These are phyloP conservation scores for Opeltia flavorubescens DNA, from an alignment of 495 filamentous ascomycete species.

Conservation along the genomic window DNA sequence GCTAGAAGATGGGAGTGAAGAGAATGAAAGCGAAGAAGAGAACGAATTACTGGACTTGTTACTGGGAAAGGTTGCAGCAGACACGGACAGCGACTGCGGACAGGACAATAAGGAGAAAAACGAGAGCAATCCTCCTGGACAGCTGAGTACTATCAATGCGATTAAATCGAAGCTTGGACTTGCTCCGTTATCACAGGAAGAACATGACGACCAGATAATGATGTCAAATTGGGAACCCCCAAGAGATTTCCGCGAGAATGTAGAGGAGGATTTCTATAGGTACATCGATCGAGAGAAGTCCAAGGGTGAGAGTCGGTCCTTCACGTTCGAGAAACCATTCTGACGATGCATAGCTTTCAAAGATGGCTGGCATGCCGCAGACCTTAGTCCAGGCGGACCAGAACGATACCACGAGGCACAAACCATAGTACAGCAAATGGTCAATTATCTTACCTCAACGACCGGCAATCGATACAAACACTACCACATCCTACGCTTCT, in stretches of 20 bases:
- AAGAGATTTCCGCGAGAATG: not conserved
- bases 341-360: slow-evolving; percentile 23
- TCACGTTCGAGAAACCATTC: not conserved
- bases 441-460: not conserved
- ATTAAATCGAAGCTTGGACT: not conserved
- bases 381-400: slow-evolving; percentile 26
- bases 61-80: not conserved
- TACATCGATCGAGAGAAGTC: slow-evolving; percentile 24
- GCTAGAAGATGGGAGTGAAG: slow-evolving; percentile 11
- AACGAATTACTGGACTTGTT: not conserved
- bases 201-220: slow-evolving; percentile 3
- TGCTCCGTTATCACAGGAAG: not conserved
- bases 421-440: slow-evolving; percentile 21
- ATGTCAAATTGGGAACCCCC: slow-evolving; percentile 5
- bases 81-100: not conserved
- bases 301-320: slow-evolving; percentile 12
- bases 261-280: slow-evolving; percentile 9
- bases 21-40: slow-evolving; percentile 8
- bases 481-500: slow-evolving; percentile 19
- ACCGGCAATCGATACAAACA: slow-evolving; percentile 3
- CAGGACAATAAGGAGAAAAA: not conserved
- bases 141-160: not conserved
- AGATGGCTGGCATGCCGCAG: slow-evolving; percentile 27
- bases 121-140: not conserved
- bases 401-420: slow-evolving; percentile 22